A percentile compares a stretch with the other conserved stretches of the same genome.
Evolutionary conservation across 2,329 filamentous ascomycete genomes (phyloP).

Genomic region (Claviceps quebecensis): DNA sequence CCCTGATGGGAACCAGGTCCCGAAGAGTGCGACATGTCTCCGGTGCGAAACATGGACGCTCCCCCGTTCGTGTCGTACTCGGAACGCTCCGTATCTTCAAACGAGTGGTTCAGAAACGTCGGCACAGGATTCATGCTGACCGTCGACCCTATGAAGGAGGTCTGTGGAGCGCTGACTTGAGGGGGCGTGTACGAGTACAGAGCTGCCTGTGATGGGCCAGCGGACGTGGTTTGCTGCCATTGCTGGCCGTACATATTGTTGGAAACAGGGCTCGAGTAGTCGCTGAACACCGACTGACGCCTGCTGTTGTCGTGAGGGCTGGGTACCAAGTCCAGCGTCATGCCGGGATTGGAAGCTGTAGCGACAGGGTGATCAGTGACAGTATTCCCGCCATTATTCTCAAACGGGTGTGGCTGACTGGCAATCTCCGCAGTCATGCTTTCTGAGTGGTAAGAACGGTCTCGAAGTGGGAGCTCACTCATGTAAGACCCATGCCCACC

Average conservation of each 20-base stretch:
- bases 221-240: conserved; percentile 29
- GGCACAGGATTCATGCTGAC: conserved; percentile 20
- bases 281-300: conserved; percentile 31
- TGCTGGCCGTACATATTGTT: conserved; percentile 26
- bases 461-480: conserved; percentile 30
- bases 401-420: conserved; percentile 26
- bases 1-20: conserved; percentile 16
- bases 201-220: conserved; percentile 24
- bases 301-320: conserved; percentile 31
- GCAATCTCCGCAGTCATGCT: conserved; percentile 28
- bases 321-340: conserved; percentile 33
- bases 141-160: conserved; percentile 17
- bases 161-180: conserved; percentile 17
- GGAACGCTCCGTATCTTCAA: conserved; percentile 19
- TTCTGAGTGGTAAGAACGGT: conserved; percentile 24
- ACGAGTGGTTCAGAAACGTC: conserved; percentile 20
- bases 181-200: conserved; percentile 34
- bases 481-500: conserved; percentile 23
- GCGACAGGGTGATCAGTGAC: conserved; percentile 22
- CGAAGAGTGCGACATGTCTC: conserved; percentile 16
- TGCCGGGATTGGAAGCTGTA: conserved; percentile 18
- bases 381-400: conserved; percentile 22
- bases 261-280: conserved; percentile 28
- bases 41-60: conserved; percentile 19
- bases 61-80: conserved; percentile 20